Evolutionary conservation across 73 alveolate species (phyloP).

Genomic region (Tetrahymena malaccensis): DNA sequence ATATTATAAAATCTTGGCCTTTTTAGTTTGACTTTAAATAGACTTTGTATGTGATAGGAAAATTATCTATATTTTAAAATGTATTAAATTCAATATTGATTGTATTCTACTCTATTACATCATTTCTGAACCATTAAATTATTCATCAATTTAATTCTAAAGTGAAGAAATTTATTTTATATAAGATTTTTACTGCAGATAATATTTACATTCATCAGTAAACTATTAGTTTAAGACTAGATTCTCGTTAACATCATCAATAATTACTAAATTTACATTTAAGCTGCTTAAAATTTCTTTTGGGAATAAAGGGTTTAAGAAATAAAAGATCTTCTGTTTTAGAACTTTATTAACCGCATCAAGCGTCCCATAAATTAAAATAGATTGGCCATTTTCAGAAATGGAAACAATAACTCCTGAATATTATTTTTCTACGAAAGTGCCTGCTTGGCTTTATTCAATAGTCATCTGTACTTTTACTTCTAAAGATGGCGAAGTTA

Average conservation of each 20-base stretch:
- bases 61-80: neutral
- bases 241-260: neutral
- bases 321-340: neutral
- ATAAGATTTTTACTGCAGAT: neutral
- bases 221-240: neutral
- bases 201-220: neutral
- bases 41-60: neutral
- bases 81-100: neutral
- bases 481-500: neutral
- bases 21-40: neutral
- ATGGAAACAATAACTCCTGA: neutral
- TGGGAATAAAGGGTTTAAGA: neutral
- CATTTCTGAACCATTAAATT: neutral
- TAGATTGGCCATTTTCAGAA: neutral
- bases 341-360: neutral
- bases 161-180: neutral
- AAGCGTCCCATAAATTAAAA: neutral
- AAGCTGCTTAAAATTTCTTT: neutral
- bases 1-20: neutral
- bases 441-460: neutral
- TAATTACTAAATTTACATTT: neutral
- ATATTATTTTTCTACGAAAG: neutral
- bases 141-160: neutral
- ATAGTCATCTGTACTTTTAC: neutral
- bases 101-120: neutral